Percentiles rank a stretch among this genome's conserved stretches.
phyloP scores from a whole-genome alignment of 345 rosid species.

The Eucalyptus regnans region DNA sequence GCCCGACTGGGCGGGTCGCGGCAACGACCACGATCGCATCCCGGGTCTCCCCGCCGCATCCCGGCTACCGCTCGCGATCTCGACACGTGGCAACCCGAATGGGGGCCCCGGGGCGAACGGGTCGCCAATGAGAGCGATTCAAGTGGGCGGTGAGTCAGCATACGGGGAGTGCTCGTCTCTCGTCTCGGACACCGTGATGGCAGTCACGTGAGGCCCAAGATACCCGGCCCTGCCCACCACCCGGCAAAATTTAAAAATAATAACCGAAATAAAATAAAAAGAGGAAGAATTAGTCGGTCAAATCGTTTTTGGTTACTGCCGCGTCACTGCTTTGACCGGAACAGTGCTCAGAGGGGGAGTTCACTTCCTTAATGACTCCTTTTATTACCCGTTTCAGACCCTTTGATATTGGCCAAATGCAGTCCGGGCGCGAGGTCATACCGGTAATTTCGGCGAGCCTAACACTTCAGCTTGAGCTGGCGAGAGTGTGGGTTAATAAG shows the following conservation, averaged over 20 bases:
- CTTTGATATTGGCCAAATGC: not conserved
- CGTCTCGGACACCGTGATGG: slow-evolving; percentile 24
- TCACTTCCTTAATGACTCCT: not conserved
- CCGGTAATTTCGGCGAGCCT: not conserved
- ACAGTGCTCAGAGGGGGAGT: not conserved
- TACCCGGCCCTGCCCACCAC: slow-evolving; percentile 34
- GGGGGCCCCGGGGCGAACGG: not conserved
- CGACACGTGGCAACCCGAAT: not conserved
- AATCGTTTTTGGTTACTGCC: not conserved
- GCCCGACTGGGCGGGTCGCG: not conserved
- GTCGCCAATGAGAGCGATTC: not conserved
- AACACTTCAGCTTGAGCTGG: not conserved
- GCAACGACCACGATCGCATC: not conserved
- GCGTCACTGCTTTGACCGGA: not conserved
- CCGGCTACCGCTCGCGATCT: not conserved
- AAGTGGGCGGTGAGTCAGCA: slow-evolving; percentile 32
- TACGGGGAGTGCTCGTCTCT: slow-evolving; percentile 7
- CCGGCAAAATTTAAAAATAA: slow-evolving; percentile 3
- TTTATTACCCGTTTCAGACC: not conserved
- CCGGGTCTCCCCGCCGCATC: not conserved
- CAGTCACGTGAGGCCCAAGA: slow-evolving; percentile 82
- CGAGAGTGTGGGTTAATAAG: not conserved
- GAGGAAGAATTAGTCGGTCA: not conserved
- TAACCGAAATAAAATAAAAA: not conserved
- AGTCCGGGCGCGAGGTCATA: not conserved